Conservation (phyloP, 352 stramenopile genomes). For the Lagenidium giganteum region DNA sequence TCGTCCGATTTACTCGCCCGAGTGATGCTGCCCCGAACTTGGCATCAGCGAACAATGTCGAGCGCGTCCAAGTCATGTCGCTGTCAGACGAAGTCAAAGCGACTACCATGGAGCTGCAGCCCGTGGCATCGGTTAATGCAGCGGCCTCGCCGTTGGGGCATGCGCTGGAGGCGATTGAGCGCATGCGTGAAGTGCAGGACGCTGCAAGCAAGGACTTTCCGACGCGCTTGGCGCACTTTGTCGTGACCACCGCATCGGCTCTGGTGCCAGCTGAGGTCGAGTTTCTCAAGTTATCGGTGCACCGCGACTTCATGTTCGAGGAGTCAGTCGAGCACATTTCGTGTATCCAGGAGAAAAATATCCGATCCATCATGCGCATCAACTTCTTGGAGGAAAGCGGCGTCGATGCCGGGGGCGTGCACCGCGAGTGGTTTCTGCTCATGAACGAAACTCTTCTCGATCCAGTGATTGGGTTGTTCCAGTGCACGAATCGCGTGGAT, state of each 20-base stretch:
- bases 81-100: too few relatives aligned
- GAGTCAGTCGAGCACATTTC: constrained; percentile 68
- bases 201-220: constrained; percentile 52
- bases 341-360: constrained; percentile 46
- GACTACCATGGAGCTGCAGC: constrained; percentile 20
- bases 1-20: too few relatives aligned
- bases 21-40: too few relatives aligned
- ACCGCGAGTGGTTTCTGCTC: constrained; percentile 92
- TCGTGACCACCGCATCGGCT: constrained; percentile 54
- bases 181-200: constrained; percentile 31
- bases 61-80: too few relatives aligned
- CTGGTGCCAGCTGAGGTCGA: constrained; percentile 62
- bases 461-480: constrained; percentile 42
- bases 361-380: constrained; percentile 77
- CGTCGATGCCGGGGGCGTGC: constrained; percentile 81
- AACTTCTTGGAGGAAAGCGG: constrained; percentile 84
- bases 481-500: constrained; percentile 48
- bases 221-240: constrained; percentile 72
- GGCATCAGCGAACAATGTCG: too few relatives aligned
- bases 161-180: constrained; percentile 19
- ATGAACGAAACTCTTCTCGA: constrained; percentile 54
- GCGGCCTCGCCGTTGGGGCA: constrained; percentile 27
- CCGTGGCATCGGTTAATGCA: constrained; percentile 20
- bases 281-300: constrained; percentile 60
- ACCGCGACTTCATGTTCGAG: constrained; percentile 56